Conservation (phyloP, 345 rosid genomes). For the Ailanthus altissimus region DNA sequence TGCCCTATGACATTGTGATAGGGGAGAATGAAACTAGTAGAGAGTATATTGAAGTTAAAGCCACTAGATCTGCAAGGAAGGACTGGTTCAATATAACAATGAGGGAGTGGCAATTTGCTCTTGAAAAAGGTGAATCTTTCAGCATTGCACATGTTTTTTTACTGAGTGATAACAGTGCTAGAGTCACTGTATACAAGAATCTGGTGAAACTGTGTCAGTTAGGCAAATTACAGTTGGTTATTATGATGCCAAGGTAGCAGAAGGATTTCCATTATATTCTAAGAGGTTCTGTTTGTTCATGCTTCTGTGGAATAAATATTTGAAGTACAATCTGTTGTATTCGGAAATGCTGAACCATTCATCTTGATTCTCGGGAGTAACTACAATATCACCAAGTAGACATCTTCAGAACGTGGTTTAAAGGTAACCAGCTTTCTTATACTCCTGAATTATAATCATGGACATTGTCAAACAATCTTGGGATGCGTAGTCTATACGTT, state of each 20-base stretch:
- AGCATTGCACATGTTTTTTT: slow-evolving; percentile 63
- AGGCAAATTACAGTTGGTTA: slow-evolving; percentile 62
- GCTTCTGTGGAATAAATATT: background rate
- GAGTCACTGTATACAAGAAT: slow-evolving; percentile 50
- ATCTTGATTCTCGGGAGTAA: background rate
- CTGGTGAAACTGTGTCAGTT: slow-evolving; percentile 70
- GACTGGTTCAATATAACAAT: slow-evolving; percentile 76
- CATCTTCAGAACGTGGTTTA: background rate
- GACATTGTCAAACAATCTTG: too few relatives aligned
- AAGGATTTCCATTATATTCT: slow-evolving; percentile 19
- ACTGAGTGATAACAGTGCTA: slow-evolving; percentile 50
- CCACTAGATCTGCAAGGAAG: slow-evolving; percentile 68
- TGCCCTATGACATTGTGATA: slow-evolving; percentile 71
- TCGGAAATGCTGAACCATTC: background rate
- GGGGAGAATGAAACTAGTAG: slow-evolving; percentile 36
- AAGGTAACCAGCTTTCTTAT: background rate
- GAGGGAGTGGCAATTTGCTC: slow-evolving; percentile 87
- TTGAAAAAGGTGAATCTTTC: slow-evolving; percentile 58
- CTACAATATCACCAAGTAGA: too few relatives aligned
- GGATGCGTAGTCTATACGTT: too few relatives aligned
- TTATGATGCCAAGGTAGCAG: slow-evolving; percentile 64
- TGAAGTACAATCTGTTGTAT: background rate
- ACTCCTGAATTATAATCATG: too few relatives aligned
- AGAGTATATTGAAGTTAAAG: slow-evolving; percentile 81
- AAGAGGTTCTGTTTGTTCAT: background rate